These are phyloP conservation scores for Nicotiana attenuata DNA, from an alignment of 257 asterid genomes.

Conservation along the genomic window DNA sequence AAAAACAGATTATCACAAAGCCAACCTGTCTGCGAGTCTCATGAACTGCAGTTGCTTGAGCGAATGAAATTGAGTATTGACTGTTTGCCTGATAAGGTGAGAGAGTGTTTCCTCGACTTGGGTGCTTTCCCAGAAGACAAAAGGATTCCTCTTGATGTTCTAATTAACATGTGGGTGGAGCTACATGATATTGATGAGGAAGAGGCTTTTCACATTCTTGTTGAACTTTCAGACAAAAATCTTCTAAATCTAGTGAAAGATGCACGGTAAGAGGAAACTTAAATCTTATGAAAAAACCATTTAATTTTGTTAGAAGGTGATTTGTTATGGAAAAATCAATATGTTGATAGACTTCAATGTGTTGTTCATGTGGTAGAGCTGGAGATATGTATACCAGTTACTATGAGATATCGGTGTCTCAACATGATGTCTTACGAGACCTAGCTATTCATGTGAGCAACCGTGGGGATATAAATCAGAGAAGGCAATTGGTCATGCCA, in stretches of 20 bases:
- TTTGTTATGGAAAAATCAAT: background rate
- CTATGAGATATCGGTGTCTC: conserved; percentile 77
- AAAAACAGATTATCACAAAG: conserved; percentile 62
- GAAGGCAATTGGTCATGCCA: conserved; percentile 75
- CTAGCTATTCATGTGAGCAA: conserved; percentile 68
- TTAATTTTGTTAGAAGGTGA: background rate
- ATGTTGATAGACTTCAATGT: background rate
- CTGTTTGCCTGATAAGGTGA: conserved; percentile 54
- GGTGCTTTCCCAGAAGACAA: conserved; percentile 88
- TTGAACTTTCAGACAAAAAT: conserved; percentile 80
- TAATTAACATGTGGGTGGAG: conserved; percentile 92
- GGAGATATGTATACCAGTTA: conserved; percentile 86
- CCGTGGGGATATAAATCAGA: conserved; percentile 42
- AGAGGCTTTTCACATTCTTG: conserved; percentile 79
- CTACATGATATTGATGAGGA: conserved; percentile 73
- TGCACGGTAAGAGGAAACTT: conserved; percentile 45
- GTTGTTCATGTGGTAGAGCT: conserved; percentile 39
- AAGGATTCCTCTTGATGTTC: conserved; percentile 77
- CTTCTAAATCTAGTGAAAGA: conserved; percentile 76
- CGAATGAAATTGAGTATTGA: conserved; percentile 85
- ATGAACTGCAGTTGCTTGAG: conserved; percentile 65
- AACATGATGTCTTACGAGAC: conserved; percentile 87
- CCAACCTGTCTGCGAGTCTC: conserved; percentile 75
- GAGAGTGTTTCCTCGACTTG: conserved; percentile 81
- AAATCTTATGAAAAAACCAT: background rate